phyloP scores from a whole-genome alignment of 495 filamentous ascomycete genomes.

The Aspergillus sparsus region DNA sequence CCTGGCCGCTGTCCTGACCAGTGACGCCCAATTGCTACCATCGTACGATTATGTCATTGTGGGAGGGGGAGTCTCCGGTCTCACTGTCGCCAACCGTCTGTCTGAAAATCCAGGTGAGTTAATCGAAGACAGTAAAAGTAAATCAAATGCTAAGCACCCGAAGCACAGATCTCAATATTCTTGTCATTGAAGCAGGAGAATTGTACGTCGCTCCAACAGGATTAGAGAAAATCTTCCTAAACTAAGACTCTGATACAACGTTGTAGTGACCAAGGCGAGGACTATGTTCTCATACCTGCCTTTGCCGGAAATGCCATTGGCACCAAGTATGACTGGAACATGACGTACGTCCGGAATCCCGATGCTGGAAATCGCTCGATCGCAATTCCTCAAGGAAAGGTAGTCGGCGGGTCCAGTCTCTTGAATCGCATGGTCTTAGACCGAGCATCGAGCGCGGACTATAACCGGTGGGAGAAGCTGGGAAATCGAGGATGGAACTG shows the following conservation, averaged over 20 bases:
- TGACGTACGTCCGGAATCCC: slow-evolving; percentile 9
- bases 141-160: too few relatives aligned
- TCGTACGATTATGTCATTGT: slow-evolving; percentile 12
- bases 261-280: slow-evolving; percentile 3
- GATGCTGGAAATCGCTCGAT: slow-evolving; percentile 1
- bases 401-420: slow-evolving; percentile 12
- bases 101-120: slow-evolving; percentile 8
- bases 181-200: slow-evolving; percentile 14
- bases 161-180: background rate
- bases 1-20: background rate
- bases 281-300: slow-evolving; percentile 8
- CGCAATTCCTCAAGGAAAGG: slow-evolving; percentile 12
- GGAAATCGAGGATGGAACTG: slow-evolving; percentile 1
- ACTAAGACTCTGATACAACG: too few relatives aligned
- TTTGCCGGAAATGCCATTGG: slow-evolving; percentile 8
- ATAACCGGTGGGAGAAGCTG: slow-evolving; percentile 5
- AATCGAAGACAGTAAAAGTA: background rate
- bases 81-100: slow-evolving; percentile 12
- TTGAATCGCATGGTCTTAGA: slow-evolving; percentile 15
- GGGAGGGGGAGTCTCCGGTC: slow-evolving; percentile 6
- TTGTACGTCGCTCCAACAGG: slow-evolving; percentile 1
- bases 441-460: slow-evolving; percentile 8
- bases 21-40: slow-evolving; percentile 2
- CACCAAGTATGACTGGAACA: slow-evolving; percentile 14
- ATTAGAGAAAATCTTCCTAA: background rate